Percentiles rank a stretch among this genome's conserved stretches.
Conservation (phyloP, 805 yeast genomes). For the Wickerhamiella dianesei region DNA sequence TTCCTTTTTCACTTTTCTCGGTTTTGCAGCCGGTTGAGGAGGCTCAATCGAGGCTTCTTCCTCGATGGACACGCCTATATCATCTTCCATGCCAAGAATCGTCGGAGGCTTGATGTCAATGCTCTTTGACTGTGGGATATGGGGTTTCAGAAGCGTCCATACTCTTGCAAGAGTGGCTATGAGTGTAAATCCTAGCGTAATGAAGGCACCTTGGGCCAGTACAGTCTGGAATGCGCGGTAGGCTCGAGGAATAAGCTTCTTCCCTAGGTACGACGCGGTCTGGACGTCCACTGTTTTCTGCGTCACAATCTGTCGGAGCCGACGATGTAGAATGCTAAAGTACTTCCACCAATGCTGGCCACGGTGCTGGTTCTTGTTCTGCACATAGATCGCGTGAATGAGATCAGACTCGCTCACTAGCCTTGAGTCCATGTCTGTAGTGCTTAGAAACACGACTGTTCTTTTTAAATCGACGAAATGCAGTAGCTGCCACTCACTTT, state of each 20-base stretch:
- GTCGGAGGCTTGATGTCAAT: not conserved
- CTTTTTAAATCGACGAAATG: too few relatives aligned
- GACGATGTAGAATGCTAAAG: slow-evolving; percentile 49
- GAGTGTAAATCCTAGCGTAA: slow-evolving; percentile 56
- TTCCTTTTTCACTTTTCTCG: slow-evolving; percentile 9
- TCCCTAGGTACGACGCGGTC: slow-evolving; percentile 23
- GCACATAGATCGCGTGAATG: slow-evolving; percentile 49
- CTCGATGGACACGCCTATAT: slow-evolving; percentile 5
- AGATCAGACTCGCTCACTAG: slow-evolving; percentile 41
- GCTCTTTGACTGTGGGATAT: not conserved
- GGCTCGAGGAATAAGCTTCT: slow-evolving; percentile 33
- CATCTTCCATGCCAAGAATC: slow-evolving; percentile 2
- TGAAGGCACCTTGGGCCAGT: slow-evolving; percentile 62
- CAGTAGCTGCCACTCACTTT: too few relatives aligned
- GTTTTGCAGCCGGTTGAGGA: not conserved
- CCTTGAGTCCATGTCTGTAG: slow-evolving; percentile 4
- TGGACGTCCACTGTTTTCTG: slow-evolving; percentile 4
- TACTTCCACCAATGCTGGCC: slow-evolving; percentile 65
- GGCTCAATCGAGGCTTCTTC: not conserved
- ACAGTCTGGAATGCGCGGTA: slow-evolving; percentile 53
- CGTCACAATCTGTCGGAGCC: slow-evolving; percentile 15
- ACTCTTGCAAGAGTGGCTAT: slow-evolving; percentile 44
- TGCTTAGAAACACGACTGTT: too few relatives aligned
- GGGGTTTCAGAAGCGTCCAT: slow-evolving; percentile 17
- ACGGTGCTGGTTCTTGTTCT: slow-evolving; percentile 67